A percentile compares a stretch with the other conserved stretches of the same genome.
phyloP scores from a whole-genome alignment of 257 asterid genomes.

The Ocimum tenuiflorum region DNA sequence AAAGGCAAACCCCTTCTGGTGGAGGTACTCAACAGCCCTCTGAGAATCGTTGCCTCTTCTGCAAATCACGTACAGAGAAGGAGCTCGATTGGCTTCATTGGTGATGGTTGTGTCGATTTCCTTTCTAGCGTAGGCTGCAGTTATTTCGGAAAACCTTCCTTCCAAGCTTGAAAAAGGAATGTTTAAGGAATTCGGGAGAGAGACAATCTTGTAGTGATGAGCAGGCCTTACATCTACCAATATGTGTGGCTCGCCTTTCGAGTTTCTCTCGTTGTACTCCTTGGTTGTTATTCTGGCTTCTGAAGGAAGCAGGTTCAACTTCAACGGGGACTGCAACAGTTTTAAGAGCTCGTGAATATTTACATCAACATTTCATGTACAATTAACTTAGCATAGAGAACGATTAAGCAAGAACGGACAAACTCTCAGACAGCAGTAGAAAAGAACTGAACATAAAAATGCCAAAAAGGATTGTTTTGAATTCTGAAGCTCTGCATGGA shows the following conservation, averaged over 20 bases:
- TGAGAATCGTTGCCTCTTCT: constrained; percentile 96
- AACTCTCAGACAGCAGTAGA: neutral
- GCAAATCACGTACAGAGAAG: constrained; percentile 65
- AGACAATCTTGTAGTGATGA: constrained; percentile 74
- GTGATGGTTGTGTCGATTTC: constrained; percentile 19
- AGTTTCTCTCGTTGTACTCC: constrained; percentile 49
- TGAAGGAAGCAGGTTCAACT: constrained; percentile 52
- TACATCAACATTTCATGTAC: neutral
- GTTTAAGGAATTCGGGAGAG: constrained; percentile 71
- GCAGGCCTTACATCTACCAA: constrained; percentile 81
- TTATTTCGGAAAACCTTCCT: constrained; percentile 49
- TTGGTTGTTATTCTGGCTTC: constrained; percentile 73
- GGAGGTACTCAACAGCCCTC: constrained; percentile 71
- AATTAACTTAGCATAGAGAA: neutral
- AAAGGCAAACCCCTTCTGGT: constrained; percentile 26
- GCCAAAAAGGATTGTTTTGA: neutral
- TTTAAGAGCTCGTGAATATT: constrained; percentile 3
- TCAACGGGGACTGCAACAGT: constrained; percentile 68
- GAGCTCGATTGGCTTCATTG: constrained; percentile 12
- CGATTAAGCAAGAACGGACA: neutral
- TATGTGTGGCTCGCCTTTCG: constrained; percentile 54
- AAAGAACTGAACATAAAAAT: neutral
- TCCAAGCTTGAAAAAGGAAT: constrained; percentile 61
- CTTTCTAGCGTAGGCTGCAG: constrained; percentile 39
- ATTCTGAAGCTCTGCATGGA: neutral